A percentile compares a stretch with the other conserved stretches of the same genome.
phyloP scores from a whole-genome alignment of 306 rosid species.

The Benincasa hispida region DNA sequence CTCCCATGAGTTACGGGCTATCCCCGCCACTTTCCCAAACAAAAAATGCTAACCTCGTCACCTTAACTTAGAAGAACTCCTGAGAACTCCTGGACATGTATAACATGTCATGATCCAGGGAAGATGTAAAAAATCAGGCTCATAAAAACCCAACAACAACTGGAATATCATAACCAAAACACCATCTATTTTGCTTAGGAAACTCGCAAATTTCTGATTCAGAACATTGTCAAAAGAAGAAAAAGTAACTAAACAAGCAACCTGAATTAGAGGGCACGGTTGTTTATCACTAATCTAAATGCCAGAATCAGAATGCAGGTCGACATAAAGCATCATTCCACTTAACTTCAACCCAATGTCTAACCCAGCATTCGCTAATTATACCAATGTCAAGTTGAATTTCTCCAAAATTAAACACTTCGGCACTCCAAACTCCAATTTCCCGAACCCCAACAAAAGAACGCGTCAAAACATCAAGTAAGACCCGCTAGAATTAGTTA shows the following conservation, averaged over 20 bases:
- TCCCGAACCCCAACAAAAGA: neutral
- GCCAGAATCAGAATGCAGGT: neutral
- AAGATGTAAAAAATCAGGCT: neutral
- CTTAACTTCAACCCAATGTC: neutral
- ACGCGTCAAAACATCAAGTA: neutral
- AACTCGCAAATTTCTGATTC: neutral
- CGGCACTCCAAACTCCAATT: neutral
- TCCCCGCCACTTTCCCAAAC: neutral
- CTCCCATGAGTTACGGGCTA: neutral
- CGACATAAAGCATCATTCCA: neutral
- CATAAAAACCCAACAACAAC: neutral
- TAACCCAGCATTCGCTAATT: neutral
- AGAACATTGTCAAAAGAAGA: neutral
- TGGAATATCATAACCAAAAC: neutral
- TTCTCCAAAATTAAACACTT: neutral
- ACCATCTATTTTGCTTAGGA: neutral
- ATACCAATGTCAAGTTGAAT: neutral
- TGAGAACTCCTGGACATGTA: neutral
- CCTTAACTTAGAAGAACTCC: too few relatives aligned
- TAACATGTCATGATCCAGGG: neutral
- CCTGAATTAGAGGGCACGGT: neutral
- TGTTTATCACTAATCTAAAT: neutral
- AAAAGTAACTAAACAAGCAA: neutral
- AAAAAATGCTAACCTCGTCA: neutral
- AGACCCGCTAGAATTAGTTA: neutral